A percentile compares a stretch with the other conserved stretches of the same genome.
These are phyloP conservation scores for Barbarea vulgaris DNA, from an alignment of 345 rosid genomes.

Conservation along the genomic window DNA sequence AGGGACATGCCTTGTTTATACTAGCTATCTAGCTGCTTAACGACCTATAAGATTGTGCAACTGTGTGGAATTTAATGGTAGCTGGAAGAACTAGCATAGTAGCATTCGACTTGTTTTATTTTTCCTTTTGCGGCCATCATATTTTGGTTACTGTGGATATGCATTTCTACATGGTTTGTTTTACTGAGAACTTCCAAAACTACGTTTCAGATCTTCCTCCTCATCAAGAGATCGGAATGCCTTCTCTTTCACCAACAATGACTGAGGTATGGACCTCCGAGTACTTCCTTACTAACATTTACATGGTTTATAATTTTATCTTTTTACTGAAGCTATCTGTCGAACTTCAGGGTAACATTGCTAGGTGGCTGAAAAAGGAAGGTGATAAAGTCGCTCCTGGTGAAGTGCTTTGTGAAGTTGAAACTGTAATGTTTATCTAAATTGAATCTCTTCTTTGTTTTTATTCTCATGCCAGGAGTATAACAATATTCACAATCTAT, in stretches of 20 bases:
- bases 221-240: slow-evolving; percentile 96
- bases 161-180: neutral
- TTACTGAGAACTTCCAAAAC: slow-evolving; percentile 10
- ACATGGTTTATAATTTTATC: neutral
- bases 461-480: neutral
- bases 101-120: slow-evolving; percentile 1
- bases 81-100: slow-evolving; percentile 4
- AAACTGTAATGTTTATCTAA: slow-evolving; percentile 64
- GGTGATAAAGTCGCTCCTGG: slow-evolving; percentile 88
- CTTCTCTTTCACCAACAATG: slow-evolving; percentile 97
- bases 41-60: slow-evolving; percentile 1
- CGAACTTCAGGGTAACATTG: slow-evolving; percentile 85
- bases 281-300: slow-evolving; percentile 5
- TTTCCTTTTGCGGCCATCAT: neutral
- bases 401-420: slow-evolving; percentile 99
- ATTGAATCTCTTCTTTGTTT: neutral
- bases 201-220: slow-evolving; percentile 77
- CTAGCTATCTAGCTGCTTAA: slow-evolving; percentile 2
- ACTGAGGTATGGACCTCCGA: slow-evolving; percentile 63
- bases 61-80: neutral
- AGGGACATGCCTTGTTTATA: neutral
- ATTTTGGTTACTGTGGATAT: slow-evolving; percentile 11
- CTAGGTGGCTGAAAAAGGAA: slow-evolving; percentile 96
- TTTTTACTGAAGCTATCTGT: slow-evolving; percentile 30
- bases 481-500: slow-evolving; percentile 20